phyloP scores from a whole-genome alignment of 179 eudicot genomes.

The Beta corolliflora region DNA sequence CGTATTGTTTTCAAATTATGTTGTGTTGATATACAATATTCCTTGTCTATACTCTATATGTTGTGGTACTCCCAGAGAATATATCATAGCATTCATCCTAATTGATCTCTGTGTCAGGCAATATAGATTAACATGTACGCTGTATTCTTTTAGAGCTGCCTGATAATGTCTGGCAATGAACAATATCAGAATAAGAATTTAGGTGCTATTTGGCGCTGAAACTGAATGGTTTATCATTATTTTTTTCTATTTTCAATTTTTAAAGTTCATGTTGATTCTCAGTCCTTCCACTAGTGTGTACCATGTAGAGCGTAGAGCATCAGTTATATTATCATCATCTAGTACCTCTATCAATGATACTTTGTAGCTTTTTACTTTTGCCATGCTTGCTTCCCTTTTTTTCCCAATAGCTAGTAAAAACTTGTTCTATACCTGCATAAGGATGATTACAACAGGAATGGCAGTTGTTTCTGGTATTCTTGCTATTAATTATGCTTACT shows the following conservation, averaged over 20 bases:
- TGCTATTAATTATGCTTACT: background rate
- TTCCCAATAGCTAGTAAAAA: too few species aligned
- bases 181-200: background rate
- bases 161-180: background rate
- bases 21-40: background rate
- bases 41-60: background rate
- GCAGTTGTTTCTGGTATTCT: background rate
- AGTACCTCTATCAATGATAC: background rate
- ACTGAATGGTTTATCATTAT: too few species aligned
- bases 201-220: background rate
- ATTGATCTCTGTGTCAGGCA: background rate
- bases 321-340: background rate
- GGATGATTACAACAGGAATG: background rate
- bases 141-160: background rate
- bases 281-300: background rate
- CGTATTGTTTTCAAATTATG: background rate
- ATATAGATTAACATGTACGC: background rate
- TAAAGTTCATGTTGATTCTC: background rate
- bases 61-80: background rate
- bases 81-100: background rate
- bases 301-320: background rate
- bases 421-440: background rate
- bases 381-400: too few species aligned
- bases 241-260: background rate
- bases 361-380: background rate